phyloP scores from a whole-genome alignment of 2,329 filamentous ascomycete species.

The Trichoderma atrobrunneum region DNA sequence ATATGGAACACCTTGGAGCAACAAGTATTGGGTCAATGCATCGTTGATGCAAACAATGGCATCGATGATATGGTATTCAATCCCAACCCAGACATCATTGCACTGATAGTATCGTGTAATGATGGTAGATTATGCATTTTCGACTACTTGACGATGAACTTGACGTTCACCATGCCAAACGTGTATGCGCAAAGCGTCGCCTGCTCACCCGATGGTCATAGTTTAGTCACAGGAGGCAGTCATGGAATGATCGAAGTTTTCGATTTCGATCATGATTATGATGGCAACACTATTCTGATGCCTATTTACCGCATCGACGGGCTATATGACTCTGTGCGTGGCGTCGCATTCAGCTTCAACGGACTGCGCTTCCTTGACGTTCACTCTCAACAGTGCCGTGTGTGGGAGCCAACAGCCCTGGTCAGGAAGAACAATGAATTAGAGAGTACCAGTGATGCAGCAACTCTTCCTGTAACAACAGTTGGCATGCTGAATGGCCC shows the following conservation, averaged over 20 bases:
- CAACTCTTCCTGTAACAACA: background rate
- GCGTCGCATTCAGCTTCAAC: background rate
- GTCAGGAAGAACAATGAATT: background rate
- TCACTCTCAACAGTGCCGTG: background rate
- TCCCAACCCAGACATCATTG: background rate
- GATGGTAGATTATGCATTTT: conserved; percentile 6
- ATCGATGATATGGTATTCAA: conserved; percentile 7
- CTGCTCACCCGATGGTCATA: background rate
- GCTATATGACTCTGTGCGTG: background rate
- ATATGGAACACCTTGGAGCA: background rate
- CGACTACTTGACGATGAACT: background rate
- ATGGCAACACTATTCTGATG: background rate
- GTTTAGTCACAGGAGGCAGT: background rate
- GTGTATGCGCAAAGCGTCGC: background rate
- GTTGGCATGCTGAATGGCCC: background rate
- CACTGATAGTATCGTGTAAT: background rate
- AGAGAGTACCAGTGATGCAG: background rate
- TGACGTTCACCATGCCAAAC: background rate
- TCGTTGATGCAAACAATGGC: conserved; percentile 1
- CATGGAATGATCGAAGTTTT: background rate
- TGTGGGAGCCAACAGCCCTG: background rate
- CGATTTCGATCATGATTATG: background rate
- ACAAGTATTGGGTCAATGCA: background rate
- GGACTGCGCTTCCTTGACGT: background rate
- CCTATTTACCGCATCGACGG: background rate